Percentiles rank a stretch among this genome's conserved stretches.
phyloP scores from a whole-genome alignment of 148 eudicot species.

The Vaccinium vitisidaea region DNA sequence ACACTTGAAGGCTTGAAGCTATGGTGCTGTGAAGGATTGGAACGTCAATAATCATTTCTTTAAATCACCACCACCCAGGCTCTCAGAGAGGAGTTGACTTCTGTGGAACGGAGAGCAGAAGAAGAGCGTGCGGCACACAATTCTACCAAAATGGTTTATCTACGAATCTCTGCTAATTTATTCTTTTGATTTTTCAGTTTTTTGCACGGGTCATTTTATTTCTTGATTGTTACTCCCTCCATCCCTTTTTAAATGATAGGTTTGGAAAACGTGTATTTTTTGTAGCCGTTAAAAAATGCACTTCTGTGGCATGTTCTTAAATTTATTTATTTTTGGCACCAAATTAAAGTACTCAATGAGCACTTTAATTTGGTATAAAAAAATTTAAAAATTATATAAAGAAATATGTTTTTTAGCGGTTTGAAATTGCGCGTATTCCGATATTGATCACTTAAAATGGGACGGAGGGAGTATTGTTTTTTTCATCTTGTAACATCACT shows the following conservation, averaged over 20 bases:
- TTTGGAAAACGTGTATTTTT: no score
- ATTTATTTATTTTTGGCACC: no score
- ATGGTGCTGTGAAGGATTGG: neutral
- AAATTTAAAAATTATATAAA: no score
- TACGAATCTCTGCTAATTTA: neutral
- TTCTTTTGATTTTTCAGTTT: neutral
- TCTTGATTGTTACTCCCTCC: neutral
- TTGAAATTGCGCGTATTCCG: no score
- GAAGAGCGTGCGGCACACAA: constrained; percentile 95
- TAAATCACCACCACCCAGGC: constrained; percentile 42
- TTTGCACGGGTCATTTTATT: neutral
- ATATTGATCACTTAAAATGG: no score
- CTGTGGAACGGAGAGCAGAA: constrained; percentile 88
- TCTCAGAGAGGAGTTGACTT: constrained; percentile 83
- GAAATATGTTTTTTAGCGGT: no score
- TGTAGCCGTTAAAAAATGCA: no score
- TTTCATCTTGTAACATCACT: constrained; percentile 1
- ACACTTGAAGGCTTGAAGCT: neutral
- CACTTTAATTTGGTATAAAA: no score
- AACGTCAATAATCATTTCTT: neutral
- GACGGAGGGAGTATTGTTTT: neutral
- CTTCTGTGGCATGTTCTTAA: no score
- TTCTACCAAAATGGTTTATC: constrained; percentile 80
- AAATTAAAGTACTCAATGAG: no score
- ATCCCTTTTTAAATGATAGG: no score